phyloP scores from a whole-genome alignment of 2,329 filamentous ascomycete genomes.

The Botrytis fabae region DNA sequence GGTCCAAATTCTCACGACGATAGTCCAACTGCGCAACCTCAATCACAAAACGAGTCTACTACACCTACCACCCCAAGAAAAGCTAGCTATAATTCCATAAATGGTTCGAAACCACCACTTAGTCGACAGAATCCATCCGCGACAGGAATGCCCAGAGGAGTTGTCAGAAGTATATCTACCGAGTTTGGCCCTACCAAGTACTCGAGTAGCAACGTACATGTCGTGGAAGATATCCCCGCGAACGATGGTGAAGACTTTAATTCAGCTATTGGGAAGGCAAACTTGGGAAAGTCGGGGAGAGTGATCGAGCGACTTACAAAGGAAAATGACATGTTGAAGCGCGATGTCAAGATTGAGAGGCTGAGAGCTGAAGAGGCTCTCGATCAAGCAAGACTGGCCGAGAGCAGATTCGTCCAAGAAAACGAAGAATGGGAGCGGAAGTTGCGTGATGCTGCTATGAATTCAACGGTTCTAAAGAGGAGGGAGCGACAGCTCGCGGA shows the following conservation, averaged over 20 bases:
- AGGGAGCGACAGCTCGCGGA: constrained; percentile 75
- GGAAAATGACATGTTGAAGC: constrained; percentile 75
- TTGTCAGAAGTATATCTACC: constrained; percentile 37
- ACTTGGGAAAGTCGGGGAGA: constrained; percentile 70
- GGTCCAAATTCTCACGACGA: constrained; percentile 26
- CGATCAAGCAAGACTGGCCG: constrained; percentile 64
- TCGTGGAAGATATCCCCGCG: constrained; percentile 28
- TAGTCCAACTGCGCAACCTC: constrained; percentile 15
- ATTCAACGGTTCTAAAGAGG: constrained; percentile 67
- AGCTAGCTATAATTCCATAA: constrained; percentile 25
- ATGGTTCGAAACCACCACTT: constrained; percentile 30
- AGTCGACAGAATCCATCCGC: constrained; percentile 32
- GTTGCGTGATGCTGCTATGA: constrained; percentile 68
- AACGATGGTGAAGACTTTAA: constrained; percentile 51
- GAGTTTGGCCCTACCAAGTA: constrained; percentile 38
- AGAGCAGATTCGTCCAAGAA: constrained; percentile 70
- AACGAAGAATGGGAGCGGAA: constrained; percentile 68
- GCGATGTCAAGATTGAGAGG: constrained; percentile 68
- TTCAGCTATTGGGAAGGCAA: constrained; percentile 67
- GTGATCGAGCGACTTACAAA: constrained; percentile 81
- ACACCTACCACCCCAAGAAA: constrained; percentile 32
- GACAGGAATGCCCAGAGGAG: constrained; percentile 24
- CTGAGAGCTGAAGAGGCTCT: constrained; percentile 69
- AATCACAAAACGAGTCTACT: constrained; percentile 28
- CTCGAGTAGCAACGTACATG: constrained; percentile 28